Evolutionary conservation across 768 basidiomycete species (phyloP).

Genomic region (Agaricus blazei): DNA sequence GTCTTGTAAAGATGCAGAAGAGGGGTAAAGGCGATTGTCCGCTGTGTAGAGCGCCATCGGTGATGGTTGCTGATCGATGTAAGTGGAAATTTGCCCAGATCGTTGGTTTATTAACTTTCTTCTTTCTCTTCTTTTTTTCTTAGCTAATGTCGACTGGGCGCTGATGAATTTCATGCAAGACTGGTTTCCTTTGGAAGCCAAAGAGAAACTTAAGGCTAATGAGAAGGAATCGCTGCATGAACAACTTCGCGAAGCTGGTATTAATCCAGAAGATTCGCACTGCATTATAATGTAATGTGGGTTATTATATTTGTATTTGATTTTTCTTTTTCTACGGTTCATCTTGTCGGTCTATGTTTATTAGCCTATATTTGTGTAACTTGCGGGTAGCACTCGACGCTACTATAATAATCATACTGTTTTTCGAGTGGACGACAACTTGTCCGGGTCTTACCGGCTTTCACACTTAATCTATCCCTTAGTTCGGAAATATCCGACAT

Average conservation of each 20-base stretch:
- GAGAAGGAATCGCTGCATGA: slow-evolving; percentile 71
- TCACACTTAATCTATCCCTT: no score
- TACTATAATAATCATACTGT: no score
- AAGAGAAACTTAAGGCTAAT: slow-evolving; percentile 68
- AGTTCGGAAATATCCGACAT: no score
- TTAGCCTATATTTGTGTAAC: no score
- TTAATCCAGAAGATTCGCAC: slow-evolving; percentile 35
- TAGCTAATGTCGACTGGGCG: slow-evolving; percentile 78
- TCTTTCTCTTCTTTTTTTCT: background rate
- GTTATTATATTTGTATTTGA: background rate
- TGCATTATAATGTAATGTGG: slow-evolving; percentile 38
- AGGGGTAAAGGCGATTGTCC: slow-evolving; percentile 73
- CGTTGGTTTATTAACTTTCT: background rate
- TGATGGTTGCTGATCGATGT: slow-evolving; percentile 75
- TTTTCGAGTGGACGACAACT: no score
- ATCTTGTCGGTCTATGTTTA: no score
- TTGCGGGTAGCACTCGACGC: no score
- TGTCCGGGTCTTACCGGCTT: no score
- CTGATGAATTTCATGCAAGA: slow-evolving; percentile 82
- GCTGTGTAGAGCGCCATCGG: slow-evolving; percentile 75
- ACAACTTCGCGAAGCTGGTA: slow-evolving; percentile 59
- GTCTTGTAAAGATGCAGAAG: slow-evolving; percentile 91
- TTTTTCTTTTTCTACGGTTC: slow-evolving; percentile 1
- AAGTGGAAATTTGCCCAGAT: slow-evolving; percentile 22
- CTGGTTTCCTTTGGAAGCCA: slow-evolving; percentile 88